These are phyloP conservation scores for Cupressus sempervirens DNA, from an alignment of 75 land plant species.

Conservation along the genomic window DNA sequence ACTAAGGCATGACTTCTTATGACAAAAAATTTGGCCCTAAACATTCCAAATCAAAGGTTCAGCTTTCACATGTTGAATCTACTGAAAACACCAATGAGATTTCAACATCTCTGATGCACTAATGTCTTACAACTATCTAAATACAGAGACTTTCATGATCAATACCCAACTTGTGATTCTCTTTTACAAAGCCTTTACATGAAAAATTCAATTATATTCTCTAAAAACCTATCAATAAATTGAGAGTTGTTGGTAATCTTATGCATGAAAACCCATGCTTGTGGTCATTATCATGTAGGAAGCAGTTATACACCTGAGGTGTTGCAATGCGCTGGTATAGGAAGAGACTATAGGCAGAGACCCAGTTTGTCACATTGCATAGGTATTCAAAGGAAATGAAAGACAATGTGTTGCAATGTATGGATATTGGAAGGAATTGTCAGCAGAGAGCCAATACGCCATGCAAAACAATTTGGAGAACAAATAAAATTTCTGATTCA, in stretches of 20 bases:
- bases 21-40: neutral
- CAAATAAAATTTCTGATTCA: too few species aligned
- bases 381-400: neutral
- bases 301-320: neutral
- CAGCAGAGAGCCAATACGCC: neutral
- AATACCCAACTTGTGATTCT: neutral
- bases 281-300: too few species aligned
- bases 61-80: neutral
- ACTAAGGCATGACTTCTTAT: neutral
- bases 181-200: neutral
- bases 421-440: too few species aligned
- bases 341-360: neutral
- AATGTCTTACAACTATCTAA: neutral
- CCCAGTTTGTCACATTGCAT: neutral
- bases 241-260: neutral
- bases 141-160: neutral
- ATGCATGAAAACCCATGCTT: too few species aligned
- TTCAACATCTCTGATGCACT: neutral
- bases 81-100: neutral
- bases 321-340: too few species aligned
- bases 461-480: neutral
- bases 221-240: neutral
- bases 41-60: neutral
- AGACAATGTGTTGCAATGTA: neutral
- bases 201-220: neutral